These are phyloP conservation scores for Gilbertella persicaria DNA, from an alignment of 371 early-diverging fungal species.

Conservation along the genomic window DNA sequence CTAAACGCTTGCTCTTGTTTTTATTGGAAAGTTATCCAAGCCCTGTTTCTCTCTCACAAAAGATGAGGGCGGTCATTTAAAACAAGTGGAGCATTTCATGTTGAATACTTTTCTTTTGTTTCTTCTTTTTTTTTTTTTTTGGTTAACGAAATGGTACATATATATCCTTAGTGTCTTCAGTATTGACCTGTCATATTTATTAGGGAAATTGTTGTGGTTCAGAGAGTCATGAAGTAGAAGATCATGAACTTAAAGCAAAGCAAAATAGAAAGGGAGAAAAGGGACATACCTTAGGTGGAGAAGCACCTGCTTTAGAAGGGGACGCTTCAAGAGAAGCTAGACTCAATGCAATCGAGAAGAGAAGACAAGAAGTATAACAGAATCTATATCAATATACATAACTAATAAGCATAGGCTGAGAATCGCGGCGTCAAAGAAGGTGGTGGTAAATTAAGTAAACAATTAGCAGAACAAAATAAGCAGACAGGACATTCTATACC, in stretches of 20 bases:
- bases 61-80: no score
- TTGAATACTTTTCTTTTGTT: no score
- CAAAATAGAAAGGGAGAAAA: constrained; percentile 6
- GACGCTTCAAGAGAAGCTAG: constrained; percentile 31
- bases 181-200: no score
- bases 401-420: constrained; percentile 37
- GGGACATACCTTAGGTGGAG: constrained; percentile 19
- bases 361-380: constrained; percentile 24
- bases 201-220: constrained; percentile 29
- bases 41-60: no score
- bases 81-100: no score
- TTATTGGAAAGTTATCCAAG: no score
- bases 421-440: constrained; percentile 35
- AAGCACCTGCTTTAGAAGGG: constrained; percentile 1
- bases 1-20: no score
- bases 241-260: constrained; percentile 12
- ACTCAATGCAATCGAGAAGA: constrained; percentile 39
- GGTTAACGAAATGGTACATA: no score
- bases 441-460: constrained; percentile 38
- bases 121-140: no score
- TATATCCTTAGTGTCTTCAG: no score
- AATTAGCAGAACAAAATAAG: constrained; percentile 29
- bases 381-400: no score
- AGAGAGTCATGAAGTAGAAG: constrained; percentile 17
- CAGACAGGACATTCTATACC: constrained; percentile 8